Percentiles rank a stretch among this genome's conserved stretches.
Evolutionary conservation across 2,329 filamentous ascomycete genomes (phyloP).

Genomic region (Aspergillus aculeatinus): DNA sequence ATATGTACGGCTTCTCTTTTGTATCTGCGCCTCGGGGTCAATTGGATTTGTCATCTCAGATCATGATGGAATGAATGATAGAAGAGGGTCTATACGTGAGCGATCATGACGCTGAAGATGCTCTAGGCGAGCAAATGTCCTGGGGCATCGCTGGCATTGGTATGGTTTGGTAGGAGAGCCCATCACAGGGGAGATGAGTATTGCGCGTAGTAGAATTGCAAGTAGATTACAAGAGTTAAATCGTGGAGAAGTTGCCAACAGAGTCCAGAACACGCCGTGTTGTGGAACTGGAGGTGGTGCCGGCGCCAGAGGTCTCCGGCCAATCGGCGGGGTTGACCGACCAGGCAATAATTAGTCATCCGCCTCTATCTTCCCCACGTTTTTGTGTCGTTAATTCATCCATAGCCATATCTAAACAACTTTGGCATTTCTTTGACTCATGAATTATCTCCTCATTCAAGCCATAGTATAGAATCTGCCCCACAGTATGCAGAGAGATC

Average conservation of each 20-base stretch:
- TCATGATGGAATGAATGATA: neutral
- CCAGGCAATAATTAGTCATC: neutral
- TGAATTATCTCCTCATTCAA: too few species aligned
- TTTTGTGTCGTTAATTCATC: neutral
- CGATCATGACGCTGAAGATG: conserved; percentile 39
- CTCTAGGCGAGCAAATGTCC: conserved; percentile 34
- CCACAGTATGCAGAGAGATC: neutral
- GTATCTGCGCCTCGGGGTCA: conserved; percentile 26
- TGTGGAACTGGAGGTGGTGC: neutral
- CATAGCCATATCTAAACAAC: neutral
- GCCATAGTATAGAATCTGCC: too few species aligned
- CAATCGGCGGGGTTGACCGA: neutral
- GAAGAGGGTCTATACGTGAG: conserved; percentile 27
- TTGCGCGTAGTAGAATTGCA: neutral
- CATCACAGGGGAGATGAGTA: conserved; percentile 11
- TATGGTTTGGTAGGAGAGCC: conserved; percentile 23
- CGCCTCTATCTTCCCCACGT: neutral
- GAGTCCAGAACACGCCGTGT: neutral
- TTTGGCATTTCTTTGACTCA: too few species aligned
- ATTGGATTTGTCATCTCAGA: conserved; percentile 9
- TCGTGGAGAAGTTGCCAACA: neutral
- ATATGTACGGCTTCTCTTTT: conserved; percentile 36
- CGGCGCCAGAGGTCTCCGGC: neutral
- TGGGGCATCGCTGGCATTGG: conserved; percentile 32
- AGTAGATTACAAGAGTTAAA: neutral